Conservation (phyloP, 129 eudicot species). For the Logfia minima region DNA sequence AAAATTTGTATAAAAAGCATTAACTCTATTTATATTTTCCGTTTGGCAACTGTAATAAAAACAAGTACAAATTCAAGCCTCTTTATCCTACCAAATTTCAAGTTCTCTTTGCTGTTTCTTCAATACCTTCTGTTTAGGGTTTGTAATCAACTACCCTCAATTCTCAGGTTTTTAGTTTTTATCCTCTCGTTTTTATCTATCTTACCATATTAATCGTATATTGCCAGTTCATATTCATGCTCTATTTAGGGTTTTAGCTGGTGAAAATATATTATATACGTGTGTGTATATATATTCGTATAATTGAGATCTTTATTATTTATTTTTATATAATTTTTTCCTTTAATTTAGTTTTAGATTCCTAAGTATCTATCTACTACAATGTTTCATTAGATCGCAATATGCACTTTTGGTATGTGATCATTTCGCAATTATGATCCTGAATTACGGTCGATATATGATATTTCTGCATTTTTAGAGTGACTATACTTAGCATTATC, state of each 20-base stretch:
- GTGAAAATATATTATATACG: too few relatives aligned
- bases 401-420: not conserved
- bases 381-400: not conserved
- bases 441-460: not conserved
- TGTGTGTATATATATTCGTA: too few relatives aligned
- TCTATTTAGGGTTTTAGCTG: constrained; percentile 1
- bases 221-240: not conserved
- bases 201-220: not conserved
- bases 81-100: not conserved
- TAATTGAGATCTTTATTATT: not conserved
- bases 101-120: not conserved
- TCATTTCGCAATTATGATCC: not conserved
- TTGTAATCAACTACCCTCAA: constrained; percentile 6
- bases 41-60: not conserved
- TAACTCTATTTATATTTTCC: not conserved
- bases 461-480: not conserved
- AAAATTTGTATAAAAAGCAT: too few relatives aligned
- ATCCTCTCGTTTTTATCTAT: not conserved
- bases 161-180: constrained; percentile 20
- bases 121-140: constrained; percentile 19
- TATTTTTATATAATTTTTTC: not conserved
- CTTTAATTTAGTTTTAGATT: not conserved
- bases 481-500: not conserved
- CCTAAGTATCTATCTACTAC: not conserved
- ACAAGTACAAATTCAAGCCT: not conserved